phyloP scores from a whole-genome alignment of 2,329 filamentous ascomycete species.

The Aspergillus tanneri region DNA sequence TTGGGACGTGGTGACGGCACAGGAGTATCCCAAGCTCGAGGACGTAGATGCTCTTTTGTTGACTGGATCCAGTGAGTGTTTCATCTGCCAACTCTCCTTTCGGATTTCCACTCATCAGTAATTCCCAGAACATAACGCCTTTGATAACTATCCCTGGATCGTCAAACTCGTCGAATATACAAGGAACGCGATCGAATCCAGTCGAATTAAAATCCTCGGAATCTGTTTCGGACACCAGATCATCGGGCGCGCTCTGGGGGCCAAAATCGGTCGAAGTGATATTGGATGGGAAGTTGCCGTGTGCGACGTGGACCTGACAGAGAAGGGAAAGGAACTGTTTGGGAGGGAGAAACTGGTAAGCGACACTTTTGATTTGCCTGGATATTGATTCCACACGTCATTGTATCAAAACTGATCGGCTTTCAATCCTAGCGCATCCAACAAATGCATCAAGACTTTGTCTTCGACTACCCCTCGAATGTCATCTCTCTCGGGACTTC shows the following conservation, averaged over 20 bases:
- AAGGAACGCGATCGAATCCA: slow-evolving; percentile 58
- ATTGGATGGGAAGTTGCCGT: slow-evolving; percentile 82
- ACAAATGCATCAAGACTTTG: slow-evolving; percentile 84
- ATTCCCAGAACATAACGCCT: slow-evolving; percentile 66
- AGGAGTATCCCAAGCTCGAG: slow-evolving; percentile 69
- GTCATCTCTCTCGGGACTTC: slow-evolving; percentile 65
- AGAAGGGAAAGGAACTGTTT: slow-evolving; percentile 70
- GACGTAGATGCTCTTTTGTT: slow-evolving; percentile 79
- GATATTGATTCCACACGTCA: no score
- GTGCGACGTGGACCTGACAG: slow-evolving; percentile 64
- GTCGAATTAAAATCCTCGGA: slow-evolving; percentile 69
- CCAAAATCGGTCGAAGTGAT: slow-evolving; percentile 64
- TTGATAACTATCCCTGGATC: slow-evolving; percentile 75
- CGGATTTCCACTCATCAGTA: not conserved
- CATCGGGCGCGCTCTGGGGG: slow-evolving; percentile 68
- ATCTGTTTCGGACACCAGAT: slow-evolving; percentile 90
- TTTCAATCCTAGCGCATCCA: slow-evolving; percentile 53
- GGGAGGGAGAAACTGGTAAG: slow-evolving; percentile 61
- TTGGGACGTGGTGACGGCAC: slow-evolving; percentile 68
- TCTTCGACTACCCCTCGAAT: slow-evolving; percentile 62
- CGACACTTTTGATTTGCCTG: not conserved
- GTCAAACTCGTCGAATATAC: slow-evolving; percentile 69
- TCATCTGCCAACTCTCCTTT: not conserved
- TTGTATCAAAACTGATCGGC: not conserved
- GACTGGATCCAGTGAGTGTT: slow-evolving; percentile 64